Evolutionary conservation across 208 protist genomes (phyloP).

Genomic region (Spongospora subterranea): DNA sequence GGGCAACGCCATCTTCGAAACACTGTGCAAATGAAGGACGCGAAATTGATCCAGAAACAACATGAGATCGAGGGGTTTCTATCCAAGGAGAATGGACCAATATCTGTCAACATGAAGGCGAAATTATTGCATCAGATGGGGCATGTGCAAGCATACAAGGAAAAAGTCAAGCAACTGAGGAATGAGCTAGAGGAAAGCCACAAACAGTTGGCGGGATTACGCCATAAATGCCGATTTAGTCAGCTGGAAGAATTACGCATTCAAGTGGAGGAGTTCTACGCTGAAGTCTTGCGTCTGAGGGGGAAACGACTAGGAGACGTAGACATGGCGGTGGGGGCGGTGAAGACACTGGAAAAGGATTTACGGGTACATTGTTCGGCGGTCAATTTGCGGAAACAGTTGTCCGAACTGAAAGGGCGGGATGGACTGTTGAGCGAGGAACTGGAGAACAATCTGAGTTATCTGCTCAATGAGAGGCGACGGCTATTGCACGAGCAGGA

Average conservation of each 20-base stretch:
- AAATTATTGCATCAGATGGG: background rate
- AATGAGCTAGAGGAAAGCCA: background rate
- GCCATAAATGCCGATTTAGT: background rate
- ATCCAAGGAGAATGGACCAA: background rate
- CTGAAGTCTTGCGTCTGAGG: slow-evolving; percentile 18
- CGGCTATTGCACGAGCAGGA: no score
- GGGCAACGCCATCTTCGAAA: background rate
- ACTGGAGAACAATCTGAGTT: no score
- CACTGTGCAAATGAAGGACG: background rate
- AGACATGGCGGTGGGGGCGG: background rate
- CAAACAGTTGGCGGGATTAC: background rate
- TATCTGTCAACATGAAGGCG: background rate
- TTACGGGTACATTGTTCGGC: no score
- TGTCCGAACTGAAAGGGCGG: no score
- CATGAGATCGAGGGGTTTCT: background rate
- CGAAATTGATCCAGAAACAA: slow-evolving; percentile 1
- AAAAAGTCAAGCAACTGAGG: background rate
- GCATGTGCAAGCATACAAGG: background rate
- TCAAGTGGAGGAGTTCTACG: slow-evolving; percentile 48
- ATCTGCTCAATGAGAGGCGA: no score
- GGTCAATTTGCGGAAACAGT: no score
- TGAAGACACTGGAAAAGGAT: background rate
- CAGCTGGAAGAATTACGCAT: slow-evolving; percentile 40
- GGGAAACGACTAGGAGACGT: background rate
- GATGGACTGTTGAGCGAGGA: no score